phyloP scores from a whole-genome alignment of 2,329 filamentous ascomycete species.

The Clonostachys rhizophaga region DNA sequence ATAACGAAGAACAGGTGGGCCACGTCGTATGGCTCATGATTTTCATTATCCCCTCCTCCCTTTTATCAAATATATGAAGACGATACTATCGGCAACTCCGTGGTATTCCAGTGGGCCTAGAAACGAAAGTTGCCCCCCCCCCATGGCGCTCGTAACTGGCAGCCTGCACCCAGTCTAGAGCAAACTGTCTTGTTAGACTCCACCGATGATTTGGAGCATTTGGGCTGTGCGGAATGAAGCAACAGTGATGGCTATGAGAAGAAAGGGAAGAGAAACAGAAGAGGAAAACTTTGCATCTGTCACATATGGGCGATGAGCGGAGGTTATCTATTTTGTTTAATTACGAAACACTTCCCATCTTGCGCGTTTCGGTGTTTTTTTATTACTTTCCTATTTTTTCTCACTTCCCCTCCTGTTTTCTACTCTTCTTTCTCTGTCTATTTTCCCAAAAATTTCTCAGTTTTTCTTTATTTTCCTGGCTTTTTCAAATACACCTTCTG shows the following conservation, averaged over 20 bases:
- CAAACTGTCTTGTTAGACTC: background rate
- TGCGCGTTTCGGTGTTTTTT: conserved; percentile 5
- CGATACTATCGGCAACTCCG: background rate
- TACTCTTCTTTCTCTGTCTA: conserved; percentile 11
- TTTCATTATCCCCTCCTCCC: background rate
- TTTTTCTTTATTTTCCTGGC: conserved; percentile 13
- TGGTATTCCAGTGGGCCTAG: background rate
- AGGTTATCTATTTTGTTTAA: conserved; percentile 49
- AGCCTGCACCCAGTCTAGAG: background rate
- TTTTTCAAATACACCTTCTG: conserved; percentile 5
- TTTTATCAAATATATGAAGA: no score
- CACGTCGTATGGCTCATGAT: conserved; percentile 30
- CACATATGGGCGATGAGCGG: conserved; percentile 22
- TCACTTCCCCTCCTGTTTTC: conserved; percentile 13
- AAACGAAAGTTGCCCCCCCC: no score
- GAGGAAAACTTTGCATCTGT: conserved; percentile 17
- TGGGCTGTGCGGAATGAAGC: background rate
- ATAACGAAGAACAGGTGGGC: conserved; percentile 30
- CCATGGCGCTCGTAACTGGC: no score
- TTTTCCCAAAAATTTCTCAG: no score
- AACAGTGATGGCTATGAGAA: background rate
- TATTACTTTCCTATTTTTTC: conserved; percentile 12
- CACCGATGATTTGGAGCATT: background rate
- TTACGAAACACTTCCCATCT: conserved; percentile 30
- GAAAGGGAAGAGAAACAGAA: background rate